Evolutionary conservation across 164 flowering plant species (phyloP).

Genomic region (Magnolia officinalis): DNA sequence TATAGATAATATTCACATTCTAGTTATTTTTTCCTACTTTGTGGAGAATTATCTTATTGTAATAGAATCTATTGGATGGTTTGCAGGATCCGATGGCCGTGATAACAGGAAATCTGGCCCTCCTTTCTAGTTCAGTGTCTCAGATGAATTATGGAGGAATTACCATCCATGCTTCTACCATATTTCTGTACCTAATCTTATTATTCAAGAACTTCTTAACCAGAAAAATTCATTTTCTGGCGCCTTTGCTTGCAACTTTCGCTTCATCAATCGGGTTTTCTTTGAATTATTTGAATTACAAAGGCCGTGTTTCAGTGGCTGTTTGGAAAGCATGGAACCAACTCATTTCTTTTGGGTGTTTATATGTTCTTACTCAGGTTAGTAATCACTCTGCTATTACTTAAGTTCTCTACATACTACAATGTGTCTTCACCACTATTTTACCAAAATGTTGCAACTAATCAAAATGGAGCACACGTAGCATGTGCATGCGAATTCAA

Average conservation of each 20-base stretch:
- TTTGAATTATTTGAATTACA: constrained; percentile 12
- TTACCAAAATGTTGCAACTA: too few relatives aligned
- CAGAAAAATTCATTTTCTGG: neutral
- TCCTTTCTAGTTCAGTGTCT: constrained; percentile 12
- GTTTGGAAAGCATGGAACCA: constrained; percentile 18
- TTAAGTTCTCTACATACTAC: neutral
- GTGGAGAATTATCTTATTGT: neutral
- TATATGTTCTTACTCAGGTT: constrained; percentile 7
- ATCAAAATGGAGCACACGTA: too few relatives aligned
- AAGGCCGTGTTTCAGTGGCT: neutral
- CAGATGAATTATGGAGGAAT: constrained; percentile 7
- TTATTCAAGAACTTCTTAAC: constrained; percentile 3
- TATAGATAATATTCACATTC: neutral
- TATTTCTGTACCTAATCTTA: neutral
- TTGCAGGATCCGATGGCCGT: constrained; percentile 6
- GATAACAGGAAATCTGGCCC: constrained; percentile 5
- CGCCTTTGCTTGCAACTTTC: neutral
- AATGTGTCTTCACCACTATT: too few relatives aligned
- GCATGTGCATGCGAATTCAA: too few relatives aligned
- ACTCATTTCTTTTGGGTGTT: constrained; percentile 5
- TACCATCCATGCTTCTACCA: constrained; percentile 4
- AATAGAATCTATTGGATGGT: neutral
- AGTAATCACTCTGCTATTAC: constrained; percentile 1
- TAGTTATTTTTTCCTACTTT: neutral
- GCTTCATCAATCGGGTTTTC: constrained; percentile 5